These are phyloP conservation scores for Populus deltoides DNA, from an alignment of 345 rosid genomes.

Conservation along the genomic window DNA sequence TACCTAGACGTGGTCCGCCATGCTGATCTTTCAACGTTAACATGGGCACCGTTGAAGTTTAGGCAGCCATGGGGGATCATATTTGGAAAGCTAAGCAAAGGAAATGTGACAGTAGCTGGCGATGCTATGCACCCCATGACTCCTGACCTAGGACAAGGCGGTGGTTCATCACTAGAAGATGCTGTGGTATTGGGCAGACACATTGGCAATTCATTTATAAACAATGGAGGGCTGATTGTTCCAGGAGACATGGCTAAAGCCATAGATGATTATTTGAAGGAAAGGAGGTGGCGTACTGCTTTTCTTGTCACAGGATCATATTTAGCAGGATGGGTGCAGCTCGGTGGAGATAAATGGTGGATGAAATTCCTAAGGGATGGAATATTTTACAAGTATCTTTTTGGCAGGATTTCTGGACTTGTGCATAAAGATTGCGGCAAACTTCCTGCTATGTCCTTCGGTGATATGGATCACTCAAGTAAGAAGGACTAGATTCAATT, in stretches of 20 bases:
- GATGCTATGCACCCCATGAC: no score
- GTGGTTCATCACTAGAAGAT: conserved; percentile 42
- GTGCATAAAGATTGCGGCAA: conserved; percentile 36
- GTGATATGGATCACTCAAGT: not conserved
- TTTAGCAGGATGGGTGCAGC: no score
- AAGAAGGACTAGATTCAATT: conserved; percentile 1
- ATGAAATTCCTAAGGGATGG: no score
- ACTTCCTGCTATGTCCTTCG: conserved; percentile 15
- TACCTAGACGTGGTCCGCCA: no score
- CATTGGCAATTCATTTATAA: conserved; percentile 19
- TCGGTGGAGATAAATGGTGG: no score
- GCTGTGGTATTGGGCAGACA: conserved; percentile 40
- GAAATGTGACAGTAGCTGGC: no score
- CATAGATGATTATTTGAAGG: conserved; percentile 22
- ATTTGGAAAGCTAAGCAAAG: no score
- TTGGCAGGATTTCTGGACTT: not conserved
- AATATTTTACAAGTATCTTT: conserved; percentile 11
- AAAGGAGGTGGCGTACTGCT: conserved; percentile 36
- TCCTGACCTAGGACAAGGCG: no score
- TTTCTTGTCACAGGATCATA: conserved; percentile 24
- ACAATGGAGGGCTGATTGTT: conserved; percentile 4
- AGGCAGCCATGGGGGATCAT: no score
- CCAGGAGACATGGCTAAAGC: conserved; percentile 15
- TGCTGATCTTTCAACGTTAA: no score
- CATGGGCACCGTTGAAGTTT: no score